A percentile compares a stretch with the other conserved stretches of the same genome.
Conservation (phyloP, 768 basidiomycete species). For the Hygrocybe punicea region DNA sequence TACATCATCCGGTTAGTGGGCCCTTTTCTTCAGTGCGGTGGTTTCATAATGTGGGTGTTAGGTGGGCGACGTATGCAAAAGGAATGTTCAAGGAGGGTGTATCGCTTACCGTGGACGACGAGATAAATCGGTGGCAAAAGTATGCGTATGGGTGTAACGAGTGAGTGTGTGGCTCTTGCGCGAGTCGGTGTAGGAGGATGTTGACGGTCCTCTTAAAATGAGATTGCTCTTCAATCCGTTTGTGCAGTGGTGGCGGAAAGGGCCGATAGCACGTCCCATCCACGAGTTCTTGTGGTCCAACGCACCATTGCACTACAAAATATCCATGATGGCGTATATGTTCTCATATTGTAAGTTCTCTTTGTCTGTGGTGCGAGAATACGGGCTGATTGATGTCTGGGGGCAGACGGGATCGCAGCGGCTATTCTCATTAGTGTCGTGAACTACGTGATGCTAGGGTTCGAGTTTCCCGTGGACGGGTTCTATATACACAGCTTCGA, state of each 20-base stretch:
- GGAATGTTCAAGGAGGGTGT: slow-evolving; percentile 90
- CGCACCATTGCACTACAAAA: slow-evolving; percentile 79
- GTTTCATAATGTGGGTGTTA: slow-evolving; percentile 9
- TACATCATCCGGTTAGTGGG: slow-evolving; percentile 57
- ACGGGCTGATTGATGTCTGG: slow-evolving; percentile 1
- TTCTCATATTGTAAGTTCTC: slow-evolving; percentile 47
- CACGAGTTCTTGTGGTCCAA: slow-evolving; percentile 70
- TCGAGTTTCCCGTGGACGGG: slow-evolving; percentile 67
- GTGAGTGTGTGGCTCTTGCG: slow-evolving; percentile 50
- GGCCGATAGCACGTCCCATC: slow-evolving; percentile 76
- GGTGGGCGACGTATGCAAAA: slow-evolving; percentile 82
- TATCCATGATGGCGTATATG: slow-evolving; percentile 70
- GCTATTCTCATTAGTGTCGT: slow-evolving; percentile 62
- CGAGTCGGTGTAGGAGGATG: slow-evolving; percentile 42
- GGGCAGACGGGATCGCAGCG: slow-evolving; percentile 58
- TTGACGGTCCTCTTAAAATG: slow-evolving; percentile 35
- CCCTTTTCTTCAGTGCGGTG: neutral
- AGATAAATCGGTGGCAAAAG: slow-evolving; percentile 89
- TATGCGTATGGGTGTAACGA: slow-evolving; percentile 61
- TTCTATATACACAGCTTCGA: slow-evolving; percentile 79
- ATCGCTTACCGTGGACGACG: slow-evolving; percentile 81
- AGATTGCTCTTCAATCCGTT: slow-evolving; percentile 83
- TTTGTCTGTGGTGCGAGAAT: neutral
- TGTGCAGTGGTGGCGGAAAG: slow-evolving; percentile 67
- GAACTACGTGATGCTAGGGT: slow-evolving; percentile 75